Percentiles rank a stretch among this genome's conserved stretches.
phyloP scores from a whole-genome alignment of 2,329 filamentous ascomycete genomes.

The Phaeoacremonium minimum region DNA sequence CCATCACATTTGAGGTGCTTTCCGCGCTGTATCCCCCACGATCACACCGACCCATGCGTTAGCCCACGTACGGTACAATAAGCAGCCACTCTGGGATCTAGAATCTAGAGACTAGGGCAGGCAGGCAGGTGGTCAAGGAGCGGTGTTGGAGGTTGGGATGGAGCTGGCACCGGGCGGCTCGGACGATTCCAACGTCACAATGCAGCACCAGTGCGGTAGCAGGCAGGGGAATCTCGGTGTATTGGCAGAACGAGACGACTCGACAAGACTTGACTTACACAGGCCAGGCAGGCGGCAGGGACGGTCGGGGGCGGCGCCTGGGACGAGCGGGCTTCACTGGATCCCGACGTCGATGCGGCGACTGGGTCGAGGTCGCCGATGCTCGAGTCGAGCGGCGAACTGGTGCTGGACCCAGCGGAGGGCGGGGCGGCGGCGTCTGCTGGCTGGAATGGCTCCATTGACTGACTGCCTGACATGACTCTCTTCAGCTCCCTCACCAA shows the following conservation, averaged over 20 bases:
- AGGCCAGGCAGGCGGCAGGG: conserved; percentile 50
- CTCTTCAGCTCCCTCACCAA: too few relatives aligned
- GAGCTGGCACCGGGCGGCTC: too few relatives aligned
- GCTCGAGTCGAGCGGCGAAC: conserved; percentile 8
- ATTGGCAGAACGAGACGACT: neutral
- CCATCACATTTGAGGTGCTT: conserved; percentile 79
- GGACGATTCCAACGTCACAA: too few relatives aligned
- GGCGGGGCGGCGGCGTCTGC: too few relatives aligned
- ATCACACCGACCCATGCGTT: neutral
- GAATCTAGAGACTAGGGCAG: conserved; percentile 5
- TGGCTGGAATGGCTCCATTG: too few relatives aligned
- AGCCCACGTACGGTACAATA: conserved; percentile 4
- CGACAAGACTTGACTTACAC: conserved; percentile 34
- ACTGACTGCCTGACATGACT: too few relatives aligned
- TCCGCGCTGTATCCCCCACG: conserved; percentile 34
- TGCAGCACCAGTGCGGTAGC: too few relatives aligned
- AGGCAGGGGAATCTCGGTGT: too few relatives aligned
- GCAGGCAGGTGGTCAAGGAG: conserved; percentile 7
- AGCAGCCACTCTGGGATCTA: neutral
- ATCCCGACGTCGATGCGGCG: conserved; percentile 15
- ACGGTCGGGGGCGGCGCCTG: conserved; percentile 23
- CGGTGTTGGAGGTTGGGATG: neutral
- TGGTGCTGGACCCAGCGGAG: conserved; percentile 5
- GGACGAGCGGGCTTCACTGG: conserved; percentile 5
- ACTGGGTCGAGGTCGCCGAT: conserved; percentile 6